Conservation (phyloP, 768 basidiomycete genomes). For the Sporobolomyces pararoseus region DNA sequence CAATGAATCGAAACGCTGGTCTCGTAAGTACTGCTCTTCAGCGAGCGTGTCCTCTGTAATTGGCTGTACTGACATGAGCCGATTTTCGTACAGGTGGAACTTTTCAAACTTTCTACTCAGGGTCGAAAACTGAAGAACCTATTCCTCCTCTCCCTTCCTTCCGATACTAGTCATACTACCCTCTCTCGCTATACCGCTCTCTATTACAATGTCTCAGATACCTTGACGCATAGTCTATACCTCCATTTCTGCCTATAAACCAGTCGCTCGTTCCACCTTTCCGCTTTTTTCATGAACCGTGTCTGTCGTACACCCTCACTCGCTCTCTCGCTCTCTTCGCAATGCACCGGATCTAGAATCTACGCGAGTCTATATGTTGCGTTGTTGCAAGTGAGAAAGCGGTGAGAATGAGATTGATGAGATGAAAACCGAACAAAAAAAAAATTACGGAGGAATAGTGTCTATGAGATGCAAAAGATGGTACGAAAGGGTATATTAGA, state of each 20-base stretch:
- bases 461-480: no score
- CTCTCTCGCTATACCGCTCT: background rate
- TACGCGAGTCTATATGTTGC: no score
- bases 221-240: no score
- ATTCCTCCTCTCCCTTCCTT: background rate
- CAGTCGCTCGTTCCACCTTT: no score
- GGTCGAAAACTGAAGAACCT: background rate
- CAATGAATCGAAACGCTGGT: conserved; percentile 3
- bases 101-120: conserved; percentile 16
- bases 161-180: background rate
- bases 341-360: no score
- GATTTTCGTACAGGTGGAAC: background rate
- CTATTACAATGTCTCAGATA: background rate
- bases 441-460: no score
- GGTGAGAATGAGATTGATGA: background rate
- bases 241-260: background rate
- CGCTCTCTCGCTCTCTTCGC: no score
- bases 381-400: no score
- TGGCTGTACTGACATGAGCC: background rate
- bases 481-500: no score
- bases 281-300: no score
- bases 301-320: no score
- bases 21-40: conserved; percentile 7
- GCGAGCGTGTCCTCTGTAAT: background rate
- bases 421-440: background rate